Percentiles rank a stretch among this genome's conserved stretches.
These are phyloP conservation scores for Microdochium paspali DNA, from an alignment of 2,329 filamentous ascomycete species.

Conservation along the genomic window DNA sequence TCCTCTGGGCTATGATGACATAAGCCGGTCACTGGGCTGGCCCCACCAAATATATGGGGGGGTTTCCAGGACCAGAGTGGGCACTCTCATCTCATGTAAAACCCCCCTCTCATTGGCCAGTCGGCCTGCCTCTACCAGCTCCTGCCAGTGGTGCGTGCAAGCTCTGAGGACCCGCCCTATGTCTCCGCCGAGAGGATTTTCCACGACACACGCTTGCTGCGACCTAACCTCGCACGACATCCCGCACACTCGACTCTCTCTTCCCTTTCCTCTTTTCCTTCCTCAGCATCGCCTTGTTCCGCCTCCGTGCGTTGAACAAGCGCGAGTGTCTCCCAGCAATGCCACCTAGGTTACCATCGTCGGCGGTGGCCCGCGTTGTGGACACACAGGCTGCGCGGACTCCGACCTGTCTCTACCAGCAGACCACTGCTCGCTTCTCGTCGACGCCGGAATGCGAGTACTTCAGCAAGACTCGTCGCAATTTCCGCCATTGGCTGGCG, in stretches of 20 bases:
- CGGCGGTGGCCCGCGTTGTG: constrained; percentile 1
- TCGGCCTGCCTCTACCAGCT: background rate
- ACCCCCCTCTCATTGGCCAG: background rate
- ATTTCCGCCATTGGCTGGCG: constrained; percentile 13
- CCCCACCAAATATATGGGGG: too few relatives aligned
- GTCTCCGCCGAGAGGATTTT: background rate
- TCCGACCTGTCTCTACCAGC: too few relatives aligned
- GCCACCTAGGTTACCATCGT: background rate
- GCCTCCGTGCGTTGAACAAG: background rate
- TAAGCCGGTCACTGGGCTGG: too few relatives aligned
- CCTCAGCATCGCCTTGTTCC: background rate
- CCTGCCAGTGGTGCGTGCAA: background rate
- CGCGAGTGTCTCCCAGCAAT: constrained; percentile 4
- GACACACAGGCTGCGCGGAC: too few relatives aligned
- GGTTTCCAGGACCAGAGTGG: too few relatives aligned
- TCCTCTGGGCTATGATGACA: too few relatives aligned
- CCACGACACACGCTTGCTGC: background rate
- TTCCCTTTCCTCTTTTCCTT: background rate
- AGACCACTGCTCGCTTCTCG: constrained; percentile 17
- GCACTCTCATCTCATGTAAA: background rate
- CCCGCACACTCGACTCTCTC: background rate
- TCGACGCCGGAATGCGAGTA: constrained; percentile 14
- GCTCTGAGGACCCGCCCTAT: background rate
- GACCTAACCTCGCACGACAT: background rate
- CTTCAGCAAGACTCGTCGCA: constrained; percentile 11